phyloP scores from a whole-genome alignment of 192 early-diverging fungal species.

The Pilaira anomala region DNA sequence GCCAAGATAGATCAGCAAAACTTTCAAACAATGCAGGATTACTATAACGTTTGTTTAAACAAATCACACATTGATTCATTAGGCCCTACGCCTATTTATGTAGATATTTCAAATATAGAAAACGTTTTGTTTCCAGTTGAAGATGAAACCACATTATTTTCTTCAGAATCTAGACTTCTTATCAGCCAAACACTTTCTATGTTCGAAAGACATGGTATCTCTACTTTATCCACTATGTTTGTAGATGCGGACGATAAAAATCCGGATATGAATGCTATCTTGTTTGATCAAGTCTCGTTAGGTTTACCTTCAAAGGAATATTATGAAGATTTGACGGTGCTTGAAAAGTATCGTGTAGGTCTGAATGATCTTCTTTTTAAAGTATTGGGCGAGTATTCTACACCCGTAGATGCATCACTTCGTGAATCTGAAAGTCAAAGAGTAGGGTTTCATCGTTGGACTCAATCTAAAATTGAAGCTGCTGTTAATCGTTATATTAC shows the following conservation, averaged over 20 bases:
- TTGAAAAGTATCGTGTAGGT: conserved; percentile 40
- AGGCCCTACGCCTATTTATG: conserved; percentile 39
- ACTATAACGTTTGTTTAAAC: conserved; percentile 57
- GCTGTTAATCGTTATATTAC: conserved; percentile 48
- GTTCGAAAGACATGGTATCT: neutral
- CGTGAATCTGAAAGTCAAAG: conserved; percentile 2
- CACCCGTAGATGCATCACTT: conserved; percentile 50
- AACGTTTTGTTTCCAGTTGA: conserved; percentile 18
- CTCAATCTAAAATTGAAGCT: neutral
- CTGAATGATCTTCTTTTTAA: conserved; percentile 41
- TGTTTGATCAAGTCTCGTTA: conserved; percentile 49
- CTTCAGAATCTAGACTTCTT: neutral
- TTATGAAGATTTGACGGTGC: conserved; percentile 48
- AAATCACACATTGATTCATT: conserved; percentile 36
- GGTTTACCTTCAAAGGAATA: conserved; percentile 65
- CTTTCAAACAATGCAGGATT: conserved; percentile 51
- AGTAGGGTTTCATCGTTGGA: neutral
- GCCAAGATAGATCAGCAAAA: conserved; percentile 46
- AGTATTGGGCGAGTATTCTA: conserved; percentile 28
- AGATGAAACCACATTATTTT: neutral
- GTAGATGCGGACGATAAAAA: conserved; percentile 57
- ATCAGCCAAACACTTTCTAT: conserved; percentile 9
- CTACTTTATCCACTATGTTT: conserved; percentile 44
- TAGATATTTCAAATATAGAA: conserved; percentile 35
- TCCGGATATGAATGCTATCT: conserved; percentile 50